Percentiles rank a stretch among this genome's conserved stretches.
Evolutionary conservation across 1,284 basidiomycete species (phyloP).

Genomic region (Phellopilus nigrolimitatus): DNA sequence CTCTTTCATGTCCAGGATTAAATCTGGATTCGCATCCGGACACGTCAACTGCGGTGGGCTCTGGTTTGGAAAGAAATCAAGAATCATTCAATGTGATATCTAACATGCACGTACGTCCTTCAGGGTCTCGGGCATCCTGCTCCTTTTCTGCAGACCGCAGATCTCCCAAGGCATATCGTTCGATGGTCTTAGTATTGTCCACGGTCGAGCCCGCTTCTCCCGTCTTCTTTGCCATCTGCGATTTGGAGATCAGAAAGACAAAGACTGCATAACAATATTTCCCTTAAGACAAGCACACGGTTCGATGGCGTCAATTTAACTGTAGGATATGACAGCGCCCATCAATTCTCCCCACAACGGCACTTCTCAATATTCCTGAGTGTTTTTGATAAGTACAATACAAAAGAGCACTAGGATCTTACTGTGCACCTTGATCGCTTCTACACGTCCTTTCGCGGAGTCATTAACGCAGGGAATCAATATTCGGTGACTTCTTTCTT

Average conservation of each 20-base stretch:
- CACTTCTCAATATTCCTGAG: conserved; percentile 9
- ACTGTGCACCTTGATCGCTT: conserved; percentile 5
- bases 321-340: background rate
- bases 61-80: background rate
- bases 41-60: background rate
- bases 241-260: background rate
- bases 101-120: background rate
- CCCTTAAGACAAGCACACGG: background rate
- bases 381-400: background rate
- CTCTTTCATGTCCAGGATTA: background rate
- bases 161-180: background rate
- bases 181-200: background rate
- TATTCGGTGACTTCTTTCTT: conserved; percentile 6
- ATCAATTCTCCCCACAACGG: background rate
- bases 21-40: background rate
- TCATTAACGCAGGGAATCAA: conserved; percentile 5
- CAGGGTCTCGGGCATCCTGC: background rate
- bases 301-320: conserved; percentile 1
- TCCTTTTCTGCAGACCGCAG: background rate
- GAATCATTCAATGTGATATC: background rate
- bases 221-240: background rate
- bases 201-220: background rate
- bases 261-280: background rate
- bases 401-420: background rate
- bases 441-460: conserved; percentile 5